Percentiles rank a stretch among this genome's conserved stretches.
Evolutionary conservation across 305 asterid species (phyloP).

Genomic region (Solanum hybrid): DNA sequence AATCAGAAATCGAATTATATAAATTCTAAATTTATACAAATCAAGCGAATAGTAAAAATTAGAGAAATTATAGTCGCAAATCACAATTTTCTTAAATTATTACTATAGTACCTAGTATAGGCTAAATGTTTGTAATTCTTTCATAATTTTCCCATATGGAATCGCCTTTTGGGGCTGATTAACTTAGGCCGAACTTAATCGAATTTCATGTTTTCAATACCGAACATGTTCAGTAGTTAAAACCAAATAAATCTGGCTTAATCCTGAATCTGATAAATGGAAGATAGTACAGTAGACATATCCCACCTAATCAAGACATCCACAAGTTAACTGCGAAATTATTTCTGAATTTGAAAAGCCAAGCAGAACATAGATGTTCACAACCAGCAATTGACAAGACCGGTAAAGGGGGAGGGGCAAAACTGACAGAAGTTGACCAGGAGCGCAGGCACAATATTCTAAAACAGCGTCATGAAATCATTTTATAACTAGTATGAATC

Average conservation of each 20-base stretch:
- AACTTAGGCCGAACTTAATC: background rate
- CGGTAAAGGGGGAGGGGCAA: background rate
- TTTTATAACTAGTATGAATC: too few species aligned
- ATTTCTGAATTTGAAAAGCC: background rate
- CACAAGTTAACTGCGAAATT: background rate
- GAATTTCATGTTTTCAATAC: background rate
- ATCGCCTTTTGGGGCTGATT: background rate
- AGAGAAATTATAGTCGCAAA: background rate
- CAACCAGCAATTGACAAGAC: background rate
- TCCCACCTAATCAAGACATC: background rate
- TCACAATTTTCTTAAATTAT: background rate
- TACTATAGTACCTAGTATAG: background rate
- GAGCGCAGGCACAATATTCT: background rate
- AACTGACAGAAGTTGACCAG: background rate
- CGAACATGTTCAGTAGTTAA: background rate
- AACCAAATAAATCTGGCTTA: background rate
- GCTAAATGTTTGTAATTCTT: background rate
- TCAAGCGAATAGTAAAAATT: too few species aligned
- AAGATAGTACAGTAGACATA: background rate
- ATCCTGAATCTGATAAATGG: background rate
- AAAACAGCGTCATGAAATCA: background rate
- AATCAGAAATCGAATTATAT: too few species aligned
- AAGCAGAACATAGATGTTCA: background rate
- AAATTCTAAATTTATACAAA: too few species aligned
- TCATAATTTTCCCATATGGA: background rate